These are phyloP conservation scores for Cutaneotrichosporon curvatum DNA, from an alignment of 1,284 basidiomycete species.

Conservation along the genomic window DNA sequence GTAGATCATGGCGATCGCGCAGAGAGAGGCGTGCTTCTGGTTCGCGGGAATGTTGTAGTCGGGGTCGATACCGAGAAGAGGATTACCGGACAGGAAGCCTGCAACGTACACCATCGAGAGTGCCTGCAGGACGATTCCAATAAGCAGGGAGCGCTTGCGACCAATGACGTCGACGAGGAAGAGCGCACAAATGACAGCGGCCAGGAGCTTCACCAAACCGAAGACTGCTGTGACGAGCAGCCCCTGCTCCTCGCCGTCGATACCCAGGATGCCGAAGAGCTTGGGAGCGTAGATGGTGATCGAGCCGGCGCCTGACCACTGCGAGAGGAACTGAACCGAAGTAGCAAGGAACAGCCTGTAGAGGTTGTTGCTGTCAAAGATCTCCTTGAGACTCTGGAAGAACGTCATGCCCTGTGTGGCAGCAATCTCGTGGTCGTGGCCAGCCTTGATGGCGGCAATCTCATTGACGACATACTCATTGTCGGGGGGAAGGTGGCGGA, in stretches of 20 bases:
- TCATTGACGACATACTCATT: slow-evolving; percentile 18
- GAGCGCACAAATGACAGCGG: slow-evolving; percentile 9
- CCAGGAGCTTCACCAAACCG: slow-evolving; percentile 10
- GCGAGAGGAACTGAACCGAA: slow-evolving; percentile 8
- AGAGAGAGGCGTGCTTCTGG: neutral
- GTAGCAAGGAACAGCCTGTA: slow-evolving; percentile 9
- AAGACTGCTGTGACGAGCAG: slow-evolving; percentile 12
- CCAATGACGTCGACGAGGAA: slow-evolving; percentile 15
- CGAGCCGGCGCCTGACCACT: slow-evolving; percentile 13
- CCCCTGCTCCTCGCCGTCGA: slow-evolving; percentile 4
- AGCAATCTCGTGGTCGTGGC: slow-evolving; percentile 9
- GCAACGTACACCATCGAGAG: slow-evolving; percentile 10
- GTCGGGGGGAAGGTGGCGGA: slow-evolving; percentile 20
- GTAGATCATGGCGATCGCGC: slow-evolving; percentile 13
- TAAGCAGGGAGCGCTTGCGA: slow-evolving; percentile 10
- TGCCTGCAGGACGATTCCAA: slow-evolving; percentile 9
- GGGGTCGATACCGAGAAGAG: slow-evolving; percentile 2
- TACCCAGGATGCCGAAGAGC: slow-evolving; percentile 10
- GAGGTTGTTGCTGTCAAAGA: slow-evolving; percentile 3
- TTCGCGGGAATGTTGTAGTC: slow-evolving; percentile 4
- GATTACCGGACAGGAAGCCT: slow-evolving; percentile 4
- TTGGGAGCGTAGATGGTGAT: slow-evolving; percentile 12
- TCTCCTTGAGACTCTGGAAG: slow-evolving; percentile 3
- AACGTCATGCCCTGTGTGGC: slow-evolving; percentile 6
- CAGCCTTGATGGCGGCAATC: slow-evolving; percentile 20